Conservation (phyloP, 2,329 filamentous ascomycete species). For the Ascochyta lentis region DNA sequence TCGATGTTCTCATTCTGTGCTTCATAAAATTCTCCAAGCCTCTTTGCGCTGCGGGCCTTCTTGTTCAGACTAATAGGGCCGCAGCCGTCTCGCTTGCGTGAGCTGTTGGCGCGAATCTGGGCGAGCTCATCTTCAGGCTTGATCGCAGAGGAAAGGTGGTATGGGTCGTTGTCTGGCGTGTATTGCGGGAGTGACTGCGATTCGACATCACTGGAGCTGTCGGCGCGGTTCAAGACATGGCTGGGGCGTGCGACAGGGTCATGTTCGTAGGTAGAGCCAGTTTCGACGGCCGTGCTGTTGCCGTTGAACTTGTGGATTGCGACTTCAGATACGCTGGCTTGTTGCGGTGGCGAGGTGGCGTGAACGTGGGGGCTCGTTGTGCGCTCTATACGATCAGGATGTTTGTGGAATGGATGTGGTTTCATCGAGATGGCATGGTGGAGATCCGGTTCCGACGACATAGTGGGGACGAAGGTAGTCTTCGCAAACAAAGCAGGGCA, state of each 20-base stretch:
- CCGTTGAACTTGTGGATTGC: constrained; percentile 35
- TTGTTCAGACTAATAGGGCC: constrained; percentile 53
- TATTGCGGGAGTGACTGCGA: constrained; percentile 63
- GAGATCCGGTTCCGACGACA: constrained; percentile 54
- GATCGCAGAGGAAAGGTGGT: constrained; percentile 75
- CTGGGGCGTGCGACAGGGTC: constrained; percentile 46
- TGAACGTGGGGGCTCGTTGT: constrained; percentile 40
- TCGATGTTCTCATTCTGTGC: constrained; percentile 93
- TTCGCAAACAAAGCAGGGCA: too few species aligned
- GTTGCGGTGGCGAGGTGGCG: constrained; percentile 25
- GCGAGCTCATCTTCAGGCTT: constrained; percentile 80
- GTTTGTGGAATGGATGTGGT: constrained; percentile 52
- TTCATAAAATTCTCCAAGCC: constrained; percentile 83
- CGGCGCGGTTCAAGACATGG: constrained; percentile 39
- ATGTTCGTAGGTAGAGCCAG: constrained; percentile 34
- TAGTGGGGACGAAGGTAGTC: constrained; percentile 17
- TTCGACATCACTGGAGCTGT: constrained; percentile 47
- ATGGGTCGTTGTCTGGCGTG: constrained; percentile 76
- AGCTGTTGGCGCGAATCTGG: constrained; percentile 79
- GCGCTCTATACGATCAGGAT: constrained; percentile 37
- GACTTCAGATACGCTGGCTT: constrained; percentile 21
- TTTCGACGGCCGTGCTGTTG: constrained; percentile 51
- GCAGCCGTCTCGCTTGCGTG: constrained; percentile 71
- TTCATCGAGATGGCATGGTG: constrained; percentile 57
- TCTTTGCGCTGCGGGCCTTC: constrained; percentile 56